Conservation (phyloP, 164 flowering plant species). For the Chimonanthus praecox region DNA sequence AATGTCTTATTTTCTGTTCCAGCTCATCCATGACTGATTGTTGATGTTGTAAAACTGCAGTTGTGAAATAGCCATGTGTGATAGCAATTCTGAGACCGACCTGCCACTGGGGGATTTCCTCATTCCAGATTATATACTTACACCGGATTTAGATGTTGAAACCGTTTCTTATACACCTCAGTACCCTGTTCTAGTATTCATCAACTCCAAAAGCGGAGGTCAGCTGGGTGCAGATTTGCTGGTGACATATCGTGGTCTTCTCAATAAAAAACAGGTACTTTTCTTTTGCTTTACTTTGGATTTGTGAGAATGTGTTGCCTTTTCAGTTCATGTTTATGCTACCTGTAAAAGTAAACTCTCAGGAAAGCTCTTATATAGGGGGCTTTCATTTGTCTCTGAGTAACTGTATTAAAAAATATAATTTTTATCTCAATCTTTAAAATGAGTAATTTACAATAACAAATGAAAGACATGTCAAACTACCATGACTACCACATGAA, state of each 20-base stretch:
- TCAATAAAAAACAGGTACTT: constrained; percentile 59
- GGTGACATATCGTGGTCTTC: constrained; percentile 48
- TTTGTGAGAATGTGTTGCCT: not conserved
- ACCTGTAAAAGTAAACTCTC: not conserved
- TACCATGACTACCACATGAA: not conserved
- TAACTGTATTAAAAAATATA: no score
- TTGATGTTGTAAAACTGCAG: constrained; percentile 22
- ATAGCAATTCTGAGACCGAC: constrained; percentile 15
- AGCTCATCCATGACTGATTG: not conserved
- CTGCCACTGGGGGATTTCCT: constrained; percentile 33
- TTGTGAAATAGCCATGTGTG: constrained; percentile 24
- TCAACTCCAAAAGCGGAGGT: constrained; percentile 82
- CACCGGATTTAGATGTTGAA: constrained; percentile 23
- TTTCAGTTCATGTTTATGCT: not conserved
- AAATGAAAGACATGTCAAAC: not conserved
- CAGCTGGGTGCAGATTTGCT: constrained; percentile 80
- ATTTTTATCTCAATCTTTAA: not conserved
- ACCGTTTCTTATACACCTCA: constrained; percentile 25
- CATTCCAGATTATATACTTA: constrained; percentile 65
- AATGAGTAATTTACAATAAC: not conserved
- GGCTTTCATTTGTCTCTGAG: not conserved
- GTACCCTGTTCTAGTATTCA: constrained; percentile 80
- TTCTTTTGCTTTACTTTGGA: not conserved
- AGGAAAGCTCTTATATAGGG: not conserved
- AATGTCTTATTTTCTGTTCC: not conserved